Base-by-base conservation (phyloP, 257 asterid genomes). In the Rauvolfia tetraphylla region DNA sequence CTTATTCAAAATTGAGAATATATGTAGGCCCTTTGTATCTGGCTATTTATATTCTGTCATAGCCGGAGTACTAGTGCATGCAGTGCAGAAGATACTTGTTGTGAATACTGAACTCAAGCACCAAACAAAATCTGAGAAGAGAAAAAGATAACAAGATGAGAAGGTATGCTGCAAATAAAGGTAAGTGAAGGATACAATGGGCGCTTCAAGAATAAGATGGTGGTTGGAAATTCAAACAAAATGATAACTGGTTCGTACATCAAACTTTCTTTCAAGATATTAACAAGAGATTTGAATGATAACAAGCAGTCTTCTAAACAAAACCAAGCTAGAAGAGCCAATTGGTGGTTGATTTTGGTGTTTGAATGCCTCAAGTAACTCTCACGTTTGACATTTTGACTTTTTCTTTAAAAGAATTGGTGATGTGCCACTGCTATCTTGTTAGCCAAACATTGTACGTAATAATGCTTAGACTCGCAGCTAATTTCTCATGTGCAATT, bases 371-470 rank as follows among this genome's bases (percentile, higher is more conserved):
- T 42, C 14, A 71, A 72, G 29, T 29, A 25, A 11, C 48, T 71
- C 7, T 15, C 2, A 29, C 18, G 7, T 51, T 25, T 49, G 8
- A 31, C 48, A 31, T 54, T 10, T 20, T 29, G 13, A 38, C 44
- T 31, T 53, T 25, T 53, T 54, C 23, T 22, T 62, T 6, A 10
- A 34, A 68, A n/a, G 34, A 49, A 23, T 5, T 4, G 13, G 33
- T 48, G 29, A 12, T 34, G 5, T 20, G 41, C 18, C 22, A 54
- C 22, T 53, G 18, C 5, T 51, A 76, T 29, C 25, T 15, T 74
- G 51, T 68, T 42, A 44, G 38, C 68, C 58, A 51, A 67, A 38
- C 68, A 73, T n/a, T n/a, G n/a, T n/a, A n/a, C n/a, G n/a, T n/a
- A n/a, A n/a, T n/a, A n/a, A n/a, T n/a, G n/a, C n/a, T n/a, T n/a